Conservation (phyloP, 768 basidiomycete genomes). For the Piloderma croceum region DNA sequence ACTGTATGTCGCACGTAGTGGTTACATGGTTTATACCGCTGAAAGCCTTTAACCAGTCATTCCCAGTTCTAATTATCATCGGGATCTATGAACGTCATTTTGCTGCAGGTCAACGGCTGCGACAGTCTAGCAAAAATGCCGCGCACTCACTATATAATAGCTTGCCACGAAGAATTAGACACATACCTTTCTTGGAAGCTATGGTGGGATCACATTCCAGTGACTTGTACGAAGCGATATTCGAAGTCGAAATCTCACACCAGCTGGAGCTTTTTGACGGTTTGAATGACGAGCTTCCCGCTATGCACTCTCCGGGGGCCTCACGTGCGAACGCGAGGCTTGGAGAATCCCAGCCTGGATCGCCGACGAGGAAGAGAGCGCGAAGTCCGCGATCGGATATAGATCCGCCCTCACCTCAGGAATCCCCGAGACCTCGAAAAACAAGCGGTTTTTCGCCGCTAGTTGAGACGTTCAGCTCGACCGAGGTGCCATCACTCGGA, state of each 20-base stretch:
- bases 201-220: conserved; percentile 64
- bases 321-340: conserved; percentile 26
- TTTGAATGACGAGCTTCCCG: conserved; percentile 39
- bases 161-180: conserved; percentile 67
- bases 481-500: conserved; percentile 18
- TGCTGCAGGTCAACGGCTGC: conserved; percentile 41
- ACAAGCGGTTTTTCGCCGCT: conserved; percentile 3
- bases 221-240: conserved; percentile 73
- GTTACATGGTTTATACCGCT: neutral
- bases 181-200: conserved; percentile 69
- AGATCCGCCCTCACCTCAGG: conserved; percentile 11
- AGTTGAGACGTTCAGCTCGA: conserved; percentile 3
- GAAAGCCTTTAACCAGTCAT: conserved; percentile 37
- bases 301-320: conserved; percentile 35
- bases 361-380: conserved; percentile 4
- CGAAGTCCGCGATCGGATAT: neutral
- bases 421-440: conserved; percentile 20
- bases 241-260: conserved; percentile 53
- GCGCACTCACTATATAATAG: conserved; percentile 55
- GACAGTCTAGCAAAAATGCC: conserved; percentile 47
- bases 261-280: conserved; percentile 48
- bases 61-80: conserved; percentile 74
- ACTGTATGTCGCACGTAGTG: conserved; percentile 53
- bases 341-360: conserved; percentile 15
- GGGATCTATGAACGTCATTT: conserved; percentile 75